Evolutionary conservation across 805 yeast species (phyloP).

Genomic region (Starmerella stigmatis): DNA sequence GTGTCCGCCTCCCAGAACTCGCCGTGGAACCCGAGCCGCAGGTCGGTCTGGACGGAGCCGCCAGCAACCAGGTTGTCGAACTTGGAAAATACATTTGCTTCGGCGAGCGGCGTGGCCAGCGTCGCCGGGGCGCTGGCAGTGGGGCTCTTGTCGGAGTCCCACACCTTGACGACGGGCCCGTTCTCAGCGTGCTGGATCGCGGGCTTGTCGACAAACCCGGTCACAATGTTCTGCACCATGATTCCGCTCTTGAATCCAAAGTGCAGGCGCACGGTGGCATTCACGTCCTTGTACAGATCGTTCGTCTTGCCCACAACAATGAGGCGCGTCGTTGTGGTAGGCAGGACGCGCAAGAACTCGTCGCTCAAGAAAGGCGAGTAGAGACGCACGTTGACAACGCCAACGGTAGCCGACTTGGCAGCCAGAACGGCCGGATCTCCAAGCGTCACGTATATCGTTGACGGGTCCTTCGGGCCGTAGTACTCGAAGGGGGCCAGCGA

Average conservation of each 20-base stretch:
- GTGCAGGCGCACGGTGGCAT: slow-evolving; percentile 32
- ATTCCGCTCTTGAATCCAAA: slow-evolving; percentile 23
- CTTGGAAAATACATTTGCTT: slow-evolving; percentile 45
- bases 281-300: slow-evolving; percentile 56
- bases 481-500: slow-evolving; percentile 56
- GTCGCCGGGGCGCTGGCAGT: slow-evolving; percentile 20
- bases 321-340: slow-evolving; percentile 46
- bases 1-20: slow-evolving; percentile 36
- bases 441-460: slow-evolving; percentile 68
- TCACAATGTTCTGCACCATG: slow-evolving; percentile 36
- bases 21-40: slow-evolving; percentile 40
- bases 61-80: slow-evolving; percentile 65
- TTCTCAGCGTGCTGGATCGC: slow-evolving; percentile 5
- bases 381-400: slow-evolving; percentile 60
- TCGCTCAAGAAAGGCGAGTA: slow-evolving; percentile 68
- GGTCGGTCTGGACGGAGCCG: slow-evolving; percentile 57
- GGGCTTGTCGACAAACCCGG: slow-evolving; percentile 40
- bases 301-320: slow-evolving; percentile 51
- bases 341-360: slow-evolving; percentile 50
- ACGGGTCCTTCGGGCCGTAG: slow-evolving; percentile 51
- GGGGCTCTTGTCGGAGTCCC: slow-evolving; percentile 21
- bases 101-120: slow-evolving; percentile 18
- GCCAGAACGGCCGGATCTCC: slow-evolving; percentile 48
- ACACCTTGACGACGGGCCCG: slow-evolving; percentile 14
- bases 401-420: slow-evolving; percentile 47